These are phyloP conservation scores for Hypoxylon sp. DNA, from an alignment of 2,329 filamentous ascomycete genomes.

Conservation along the genomic window DNA sequence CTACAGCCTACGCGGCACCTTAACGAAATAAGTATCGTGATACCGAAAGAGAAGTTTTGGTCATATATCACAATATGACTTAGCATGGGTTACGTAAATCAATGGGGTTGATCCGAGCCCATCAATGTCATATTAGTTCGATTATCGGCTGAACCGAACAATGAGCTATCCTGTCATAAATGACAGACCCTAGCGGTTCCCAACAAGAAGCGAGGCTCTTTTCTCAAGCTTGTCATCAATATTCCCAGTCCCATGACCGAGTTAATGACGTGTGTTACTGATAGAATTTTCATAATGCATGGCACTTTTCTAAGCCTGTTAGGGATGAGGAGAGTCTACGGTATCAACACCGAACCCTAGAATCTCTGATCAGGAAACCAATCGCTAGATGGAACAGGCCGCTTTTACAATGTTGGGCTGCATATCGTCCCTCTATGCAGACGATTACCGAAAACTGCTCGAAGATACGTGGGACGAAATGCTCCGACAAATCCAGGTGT, in stretches of 20 bases:
- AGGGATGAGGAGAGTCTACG: neutral
- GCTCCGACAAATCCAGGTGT: slow-evolving; percentile 62
- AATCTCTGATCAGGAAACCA: slow-evolving; percentile 3
- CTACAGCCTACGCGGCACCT: slow-evolving; percentile 27
- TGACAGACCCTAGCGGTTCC: slow-evolving; percentile 25
- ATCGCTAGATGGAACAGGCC: slow-evolving; percentile 3
- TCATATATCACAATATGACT: slow-evolving; percentile 17
- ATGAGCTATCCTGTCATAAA: slow-evolving; percentile 26
- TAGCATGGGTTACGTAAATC: slow-evolving; percentile 15
- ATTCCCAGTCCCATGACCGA: slow-evolving; percentile 13
- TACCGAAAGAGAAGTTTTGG: slow-evolving; percentile 16
- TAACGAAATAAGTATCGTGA: slow-evolving; percentile 13
- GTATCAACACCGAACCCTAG: slow-evolving; percentile 7
- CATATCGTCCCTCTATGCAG: slow-evolving; percentile 37
- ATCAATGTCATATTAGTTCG: slow-evolving; percentile 10
- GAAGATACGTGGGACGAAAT: slow-evolving; percentile 62
- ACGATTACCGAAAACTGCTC: slow-evolving; percentile 63
- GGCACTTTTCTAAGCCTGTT: slow-evolving; percentile 11
- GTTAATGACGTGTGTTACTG: slow-evolving; percentile 13
- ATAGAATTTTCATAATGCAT: slow-evolving; percentile 2
- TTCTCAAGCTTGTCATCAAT: slow-evolving; percentile 3
- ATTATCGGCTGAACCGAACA: slow-evolving; percentile 8
- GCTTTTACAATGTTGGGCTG: slow-evolving; percentile 1
- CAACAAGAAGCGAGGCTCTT: slow-evolving; percentile 10
- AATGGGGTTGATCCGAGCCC: slow-evolving; percentile 3